Conservation (phyloP, 2,329 filamentous ascomycete species). For the Hirsutella rhossiliensis region DNA sequence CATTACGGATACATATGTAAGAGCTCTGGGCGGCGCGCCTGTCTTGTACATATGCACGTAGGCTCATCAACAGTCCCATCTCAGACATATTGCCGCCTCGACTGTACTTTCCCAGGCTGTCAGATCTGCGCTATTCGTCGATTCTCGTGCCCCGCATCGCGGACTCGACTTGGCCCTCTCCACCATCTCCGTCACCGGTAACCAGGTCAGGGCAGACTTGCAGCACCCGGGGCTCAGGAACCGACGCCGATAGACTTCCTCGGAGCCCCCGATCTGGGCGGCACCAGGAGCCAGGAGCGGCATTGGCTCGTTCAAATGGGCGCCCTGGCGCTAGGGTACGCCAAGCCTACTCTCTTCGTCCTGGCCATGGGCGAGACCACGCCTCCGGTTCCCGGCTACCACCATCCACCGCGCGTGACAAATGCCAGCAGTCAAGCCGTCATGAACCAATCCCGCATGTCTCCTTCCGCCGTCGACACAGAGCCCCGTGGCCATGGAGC, state of each 20-base stretch:
- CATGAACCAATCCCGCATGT: constrained; percentile 8
- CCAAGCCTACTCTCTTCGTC: neutral
- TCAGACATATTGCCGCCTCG: constrained; percentile 1
- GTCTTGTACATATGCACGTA: neutral
- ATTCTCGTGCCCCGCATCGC: constrained; percentile 2
- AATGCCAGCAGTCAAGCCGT: constrained; percentile 5
- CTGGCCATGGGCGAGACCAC: constrained; percentile 2
- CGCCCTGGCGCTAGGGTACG: constrained; percentile 6
- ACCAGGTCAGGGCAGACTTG: constrained; percentile 2
- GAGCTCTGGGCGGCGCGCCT: neutral
- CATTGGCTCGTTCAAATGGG: constrained; percentile 7
- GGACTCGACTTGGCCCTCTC: neutral
- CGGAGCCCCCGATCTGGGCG: constrained; percentile 1
- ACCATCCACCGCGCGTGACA: constrained; percentile 2
- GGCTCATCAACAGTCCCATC: neutral
- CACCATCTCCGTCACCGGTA: constrained; percentile 1
- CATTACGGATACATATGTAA: neutral
- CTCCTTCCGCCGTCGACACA: constrained; percentile 9
- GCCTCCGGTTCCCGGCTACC: constrained; percentile 5
- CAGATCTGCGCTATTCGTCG: neutral
- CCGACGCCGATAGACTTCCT: constrained; percentile 3
- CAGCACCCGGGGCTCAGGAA: constrained; percentile 1
- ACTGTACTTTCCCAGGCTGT: neutral
- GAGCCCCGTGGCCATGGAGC: constrained; percentile 6
- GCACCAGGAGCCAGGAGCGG: neutral